A percentile compares a stretch with the other conserved stretches of the same genome.
These are phyloP conservation scores for Candida albicans DNA, from an alignment of 1,139 yeast genomes.

Conservation along the genomic window DNA sequence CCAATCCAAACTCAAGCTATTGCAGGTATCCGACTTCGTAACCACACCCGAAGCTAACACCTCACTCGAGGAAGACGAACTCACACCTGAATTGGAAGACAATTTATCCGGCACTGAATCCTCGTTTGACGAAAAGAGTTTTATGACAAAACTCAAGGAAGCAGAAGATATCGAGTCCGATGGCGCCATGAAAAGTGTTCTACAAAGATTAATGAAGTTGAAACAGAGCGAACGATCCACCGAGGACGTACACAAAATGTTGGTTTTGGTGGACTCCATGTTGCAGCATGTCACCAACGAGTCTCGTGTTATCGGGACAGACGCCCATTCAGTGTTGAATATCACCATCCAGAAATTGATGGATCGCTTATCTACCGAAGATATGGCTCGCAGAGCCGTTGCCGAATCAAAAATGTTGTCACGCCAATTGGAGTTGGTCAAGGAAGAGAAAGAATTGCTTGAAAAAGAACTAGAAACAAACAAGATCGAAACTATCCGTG, in stretches of 20 bases:
- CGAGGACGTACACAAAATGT: conserved; percentile 24
- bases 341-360: conserved; percentile 35
- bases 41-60: not conserved
- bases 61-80: not conserved
- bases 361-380: conserved; percentile 35
- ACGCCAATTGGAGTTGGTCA: conserved; percentile 23
- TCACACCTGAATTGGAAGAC: not conserved
- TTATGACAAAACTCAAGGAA: conserved; percentile 13
- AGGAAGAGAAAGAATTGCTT: conserved; percentile 25
- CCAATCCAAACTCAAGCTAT: not conserved
- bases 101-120: conserved; percentile 2
- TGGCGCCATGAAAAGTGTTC: conserved; percentile 14
- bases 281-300: conserved; percentile 32
- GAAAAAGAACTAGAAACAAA: conserved; percentile 25
- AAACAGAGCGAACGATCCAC: conserved; percentile 24
- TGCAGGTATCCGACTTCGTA: conserved; percentile 4
- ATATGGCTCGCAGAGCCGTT: conserved; percentile 36
- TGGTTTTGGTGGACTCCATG: conserved; percentile 31
- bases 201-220: conserved; percentile 26
- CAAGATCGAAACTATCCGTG: conserved; percentile 13
- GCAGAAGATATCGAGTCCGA: conserved; percentile 4
- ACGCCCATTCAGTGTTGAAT: conserved; percentile 28
- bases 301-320: conserved; percentile 23
- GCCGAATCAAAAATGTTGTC: conserved; percentile 29
- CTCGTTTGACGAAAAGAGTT: conserved; percentile 1